phyloP scores from a whole-genome alignment of 768 basidiomycete genomes.

The Kwoniella sp. region DNA sequence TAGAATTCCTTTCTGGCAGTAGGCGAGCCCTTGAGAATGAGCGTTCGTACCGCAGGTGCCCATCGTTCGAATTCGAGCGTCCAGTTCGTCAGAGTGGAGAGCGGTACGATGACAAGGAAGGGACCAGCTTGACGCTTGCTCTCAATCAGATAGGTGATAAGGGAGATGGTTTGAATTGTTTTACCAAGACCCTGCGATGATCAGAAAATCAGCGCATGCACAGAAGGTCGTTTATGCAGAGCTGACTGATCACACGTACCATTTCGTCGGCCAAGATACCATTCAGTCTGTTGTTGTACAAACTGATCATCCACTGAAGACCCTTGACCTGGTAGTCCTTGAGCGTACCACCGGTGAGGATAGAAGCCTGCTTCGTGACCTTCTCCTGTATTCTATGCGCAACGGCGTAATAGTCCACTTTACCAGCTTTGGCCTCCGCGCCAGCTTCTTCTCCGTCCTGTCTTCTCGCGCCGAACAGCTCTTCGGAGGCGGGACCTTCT shows the following conservation, averaged over 20 bases:
- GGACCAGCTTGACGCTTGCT: conserved; percentile 86
- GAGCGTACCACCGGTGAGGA: conserved; percentile 82
- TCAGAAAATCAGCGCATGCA: no score
- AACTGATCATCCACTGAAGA: conserved; percentile 96
- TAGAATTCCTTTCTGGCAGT: conserved; percentile 76
- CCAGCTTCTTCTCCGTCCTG: conserved; percentile 62
- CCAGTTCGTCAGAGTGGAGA: conserved; percentile 98
- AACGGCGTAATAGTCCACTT: conserved; percentile 93
- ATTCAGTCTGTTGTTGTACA: conserved; percentile 94
- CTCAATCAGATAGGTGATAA: conserved; percentile 94
- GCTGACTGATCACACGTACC: conserved; percentile 40
- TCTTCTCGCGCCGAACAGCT: conserved; percentile 84
- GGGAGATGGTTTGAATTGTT: conserved; percentile 59
- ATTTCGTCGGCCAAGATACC: conserved; percentile 82
- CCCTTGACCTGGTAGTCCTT: conserved; percentile 96
- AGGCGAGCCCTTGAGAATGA: conserved; percentile 93
- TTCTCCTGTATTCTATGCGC: conserved; percentile 91
- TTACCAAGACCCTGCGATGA: conserved; percentile 55
- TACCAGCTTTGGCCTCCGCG: conserved; percentile 65
- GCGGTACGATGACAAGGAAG: conserved; percentile 91
- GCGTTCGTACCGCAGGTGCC: conserved; percentile 77
- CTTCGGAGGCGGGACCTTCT: conserved; percentile 75
- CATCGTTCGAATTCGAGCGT: conserved; percentile 95
- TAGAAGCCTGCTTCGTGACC: conserved; percentile 61
- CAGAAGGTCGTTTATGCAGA: background rate